These are phyloP conservation scores for Linnemannia hyalina DNA, from an alignment of 192 early-diverging fungal genomes.

Conservation along the genomic window DNA sequence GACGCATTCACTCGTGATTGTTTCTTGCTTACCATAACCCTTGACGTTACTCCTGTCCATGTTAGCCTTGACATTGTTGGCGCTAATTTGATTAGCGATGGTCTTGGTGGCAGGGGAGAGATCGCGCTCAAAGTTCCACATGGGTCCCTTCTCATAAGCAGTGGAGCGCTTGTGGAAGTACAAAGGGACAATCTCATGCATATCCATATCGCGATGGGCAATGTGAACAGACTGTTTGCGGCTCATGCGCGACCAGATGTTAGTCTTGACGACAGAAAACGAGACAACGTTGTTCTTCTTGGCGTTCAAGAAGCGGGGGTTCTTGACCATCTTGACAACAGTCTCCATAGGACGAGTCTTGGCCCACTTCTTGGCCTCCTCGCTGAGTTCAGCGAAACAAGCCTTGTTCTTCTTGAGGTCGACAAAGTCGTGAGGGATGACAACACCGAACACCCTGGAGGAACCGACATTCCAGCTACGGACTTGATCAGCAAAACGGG, in stretches of 20 bases:
- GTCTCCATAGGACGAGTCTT: constrained; percentile 22
- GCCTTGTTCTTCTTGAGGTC: constrained; percentile 41
- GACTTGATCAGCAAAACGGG: constrained; percentile 19
- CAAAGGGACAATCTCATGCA: constrained; percentile 12
- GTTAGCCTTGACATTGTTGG: constrained; percentile 29
- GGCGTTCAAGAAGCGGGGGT: constrained; percentile 15
- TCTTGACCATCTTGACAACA: constrained; percentile 50
- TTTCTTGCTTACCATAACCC: constrained; percentile 43
- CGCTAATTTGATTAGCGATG: neutral
- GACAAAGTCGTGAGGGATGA: constrained; percentile 46
- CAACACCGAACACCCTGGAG: constrained; percentile 12
- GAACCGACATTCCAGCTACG: constrained; percentile 25
- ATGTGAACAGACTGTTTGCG: constrained; percentile 33
- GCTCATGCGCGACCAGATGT: constrained; percentile 52
- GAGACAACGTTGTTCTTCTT: constrained; percentile 18
- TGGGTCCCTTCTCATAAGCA: constrained; percentile 36
- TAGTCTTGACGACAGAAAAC: constrained; percentile 27
- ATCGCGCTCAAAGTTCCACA: constrained; percentile 45
- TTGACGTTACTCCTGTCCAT: constrained; percentile 29
- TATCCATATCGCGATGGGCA: constrained; percentile 23
- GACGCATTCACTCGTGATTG: too few species aligned
- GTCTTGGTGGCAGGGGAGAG: constrained; percentile 13
- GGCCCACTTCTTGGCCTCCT: constrained; percentile 8
- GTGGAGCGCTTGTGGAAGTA: constrained; percentile 28
- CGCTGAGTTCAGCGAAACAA: constrained; percentile 12